Conservation (phyloP, 768 basidiomycete species). For the Suillus variegatus region DNA sequence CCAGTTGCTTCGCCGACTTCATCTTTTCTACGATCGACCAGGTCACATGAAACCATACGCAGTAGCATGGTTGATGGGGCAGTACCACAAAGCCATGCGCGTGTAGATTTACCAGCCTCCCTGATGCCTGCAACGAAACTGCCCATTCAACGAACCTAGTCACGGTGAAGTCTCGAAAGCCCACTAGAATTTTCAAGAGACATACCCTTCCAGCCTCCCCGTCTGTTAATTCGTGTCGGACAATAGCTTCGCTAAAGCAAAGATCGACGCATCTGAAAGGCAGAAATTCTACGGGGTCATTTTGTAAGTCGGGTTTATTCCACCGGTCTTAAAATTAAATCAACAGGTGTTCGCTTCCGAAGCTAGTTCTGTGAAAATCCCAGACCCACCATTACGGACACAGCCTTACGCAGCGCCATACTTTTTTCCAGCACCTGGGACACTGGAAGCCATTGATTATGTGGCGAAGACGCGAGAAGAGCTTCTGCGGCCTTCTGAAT, state of each 20-base stretch:
- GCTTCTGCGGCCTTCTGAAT: conserved; percentile 9
- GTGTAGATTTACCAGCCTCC: not conserved
- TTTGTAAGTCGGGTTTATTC: not conserved
- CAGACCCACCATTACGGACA: conserved; percentile 39
- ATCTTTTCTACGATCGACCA: not conserved
- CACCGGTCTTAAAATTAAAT: not conserved
- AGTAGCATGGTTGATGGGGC: not conserved
- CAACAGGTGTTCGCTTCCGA: not conserved
- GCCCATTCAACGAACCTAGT: no score
- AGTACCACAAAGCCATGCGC: not conserved
- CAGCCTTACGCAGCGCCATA: conserved; percentile 67
- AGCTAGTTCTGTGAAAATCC: conserved; percentile 1
- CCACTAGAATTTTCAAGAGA: not conserved
- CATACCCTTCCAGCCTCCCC: no score
- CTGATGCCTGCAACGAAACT: not conserved
- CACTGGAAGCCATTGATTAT: conserved; percentile 37
- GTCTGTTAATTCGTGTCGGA: not conserved
- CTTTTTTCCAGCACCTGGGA: conserved; percentile 53
- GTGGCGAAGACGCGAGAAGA: conserved; percentile 25
- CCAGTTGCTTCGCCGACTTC: not conserved
- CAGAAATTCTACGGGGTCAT: not conserved
- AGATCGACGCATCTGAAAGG: not conserved
- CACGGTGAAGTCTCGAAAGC: not conserved
- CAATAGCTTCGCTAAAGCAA: not conserved
- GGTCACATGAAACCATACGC: not conserved